Base-by-base conservation (phyloP, 176 grass and related monocot species). In the Stipa capillata region DNA sequence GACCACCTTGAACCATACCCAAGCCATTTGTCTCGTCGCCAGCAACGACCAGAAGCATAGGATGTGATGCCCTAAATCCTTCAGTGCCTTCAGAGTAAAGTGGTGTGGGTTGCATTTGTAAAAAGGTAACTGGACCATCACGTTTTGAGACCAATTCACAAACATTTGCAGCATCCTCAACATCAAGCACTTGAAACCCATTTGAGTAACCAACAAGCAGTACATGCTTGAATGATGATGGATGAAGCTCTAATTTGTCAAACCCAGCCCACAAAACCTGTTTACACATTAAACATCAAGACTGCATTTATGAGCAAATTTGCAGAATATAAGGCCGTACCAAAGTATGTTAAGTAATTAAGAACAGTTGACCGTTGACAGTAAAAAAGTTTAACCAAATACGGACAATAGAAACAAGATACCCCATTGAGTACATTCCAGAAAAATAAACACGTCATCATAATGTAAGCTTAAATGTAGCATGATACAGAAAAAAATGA, bases 131-230 rank as follows among this genome's bases (percentile, higher is more conserved):
- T 62, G 97, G 97, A 52, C 97, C 97, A 74, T 96, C 92, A 62
- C 88, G 97, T 84, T 93, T 99, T 3, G 97, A 99, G 79, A 99
- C 97, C 77, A 99, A 81, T 76, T 99, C 97, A 0, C 97, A 93
- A 23, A 99, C 97, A 91, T 95, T 96, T 33, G 97, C 79, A 52
- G 92, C 88, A 89, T 99, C 92, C 61, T 99, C 92, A 31, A 99
- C 97, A 89, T 99, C 97, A 72, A 99, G 90, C 42, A 99, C 92
- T 96, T 99, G 97, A 86, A 99, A 99, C 42, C 97, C 97, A 84
- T 96, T 99, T 18, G 97, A 87, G 65, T 99, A 99, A 49, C 97
- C 92, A 72, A 99, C 80, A 7, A 99, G 88, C 88, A 99, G 82
- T 65, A 99, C 92, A 62, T 89, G 85, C 88, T 99, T 99, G 86